Evolutionary conservation across 2,329 filamentous ascomycete genomes (phyloP).

Genomic region (Colletotrichum nymphaeae): DNA sequence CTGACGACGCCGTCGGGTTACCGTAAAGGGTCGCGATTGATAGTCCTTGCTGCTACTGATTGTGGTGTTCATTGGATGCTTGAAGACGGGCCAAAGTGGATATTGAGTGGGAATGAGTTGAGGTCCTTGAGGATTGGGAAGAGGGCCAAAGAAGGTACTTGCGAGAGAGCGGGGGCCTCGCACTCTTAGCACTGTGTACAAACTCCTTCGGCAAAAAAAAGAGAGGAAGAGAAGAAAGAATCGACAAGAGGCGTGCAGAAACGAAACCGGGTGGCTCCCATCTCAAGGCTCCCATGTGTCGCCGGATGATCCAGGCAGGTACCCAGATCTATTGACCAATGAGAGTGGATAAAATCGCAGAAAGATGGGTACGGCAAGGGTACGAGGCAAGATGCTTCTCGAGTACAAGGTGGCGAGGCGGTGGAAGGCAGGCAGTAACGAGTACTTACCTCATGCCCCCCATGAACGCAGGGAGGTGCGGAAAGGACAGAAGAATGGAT

Average conservation of each 20-base stretch:
- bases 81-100: constrained; percentile 5
- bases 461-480: neutral
- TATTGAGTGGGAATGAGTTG: constrained; percentile 1
- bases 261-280: constrained; percentile 12
- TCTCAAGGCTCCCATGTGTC: constrained; percentile 33
- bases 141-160: neutral
- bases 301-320: constrained; percentile 23
- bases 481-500: neutral
- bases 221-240: neutral
- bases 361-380: constrained; percentile 3
- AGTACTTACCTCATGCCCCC: neutral
- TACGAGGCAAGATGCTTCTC: constrained; percentile 16
- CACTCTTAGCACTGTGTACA: neutral
- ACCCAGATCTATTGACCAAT: constrained; percentile 9
- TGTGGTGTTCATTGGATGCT: constrained; percentile 8
- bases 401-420: constrained; percentile 15
- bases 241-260: constrained; percentile 10
- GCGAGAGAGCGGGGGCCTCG: neutral
- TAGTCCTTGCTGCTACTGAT: neutral
- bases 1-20: constrained; percentile 3
- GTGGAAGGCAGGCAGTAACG: neutral
- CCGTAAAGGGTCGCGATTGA: neutral
- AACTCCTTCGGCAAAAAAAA: neutral
- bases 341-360: no score
- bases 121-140: no score